These are phyloP conservation scores for Brassica cretica DNA, from an alignment of 345 rosid species.

Conservation along the genomic window DNA sequence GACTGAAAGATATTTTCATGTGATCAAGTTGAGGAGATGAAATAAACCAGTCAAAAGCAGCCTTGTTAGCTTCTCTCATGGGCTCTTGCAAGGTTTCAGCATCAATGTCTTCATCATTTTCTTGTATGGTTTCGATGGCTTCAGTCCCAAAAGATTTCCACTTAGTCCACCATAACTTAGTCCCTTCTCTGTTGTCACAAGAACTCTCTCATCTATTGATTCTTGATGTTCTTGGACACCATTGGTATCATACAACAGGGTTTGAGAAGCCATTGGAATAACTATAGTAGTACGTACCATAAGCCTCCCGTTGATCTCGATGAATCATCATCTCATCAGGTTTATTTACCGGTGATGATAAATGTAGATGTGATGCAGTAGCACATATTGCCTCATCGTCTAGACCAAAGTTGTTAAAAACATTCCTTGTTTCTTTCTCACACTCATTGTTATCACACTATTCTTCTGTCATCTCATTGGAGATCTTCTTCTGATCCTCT, in stretches of 20 bases:
- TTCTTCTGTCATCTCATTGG: slow-evolving; percentile 28
- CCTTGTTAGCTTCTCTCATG: slow-evolving; percentile 36
- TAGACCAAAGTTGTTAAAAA: neutral
- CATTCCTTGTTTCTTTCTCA: slow-evolving; percentile 22
- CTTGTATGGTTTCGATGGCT: slow-evolving; percentile 59
- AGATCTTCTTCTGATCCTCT: slow-evolving; percentile 9
- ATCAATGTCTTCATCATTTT: neutral
- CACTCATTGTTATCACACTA: neutral
- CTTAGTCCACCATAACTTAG: slow-evolving; percentile 87
- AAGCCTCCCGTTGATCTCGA: slow-evolving; percentile 40
- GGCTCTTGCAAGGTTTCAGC: slow-evolving; percentile 12
- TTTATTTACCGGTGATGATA: slow-evolving; percentile 28
- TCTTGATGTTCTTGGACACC: slow-evolving; percentile 33
- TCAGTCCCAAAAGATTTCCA: slow-evolving; percentile 76
- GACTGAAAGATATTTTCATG: slow-evolving; percentile 91
- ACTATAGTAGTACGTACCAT: slow-evolving; percentile 19
- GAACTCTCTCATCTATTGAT: slow-evolving; percentile 42
- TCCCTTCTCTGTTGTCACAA: slow-evolving; percentile 36
- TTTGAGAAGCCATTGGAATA: slow-evolving; percentile 37
- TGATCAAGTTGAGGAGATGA: slow-evolving; percentile 90
- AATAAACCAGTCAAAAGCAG: slow-evolving; percentile 51
- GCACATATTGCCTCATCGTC: slow-evolving; percentile 16
- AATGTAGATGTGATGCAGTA: slow-evolving; percentile 15
- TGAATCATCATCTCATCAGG: slow-evolving; percentile 32
- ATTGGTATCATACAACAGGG: slow-evolving; percentile 25